Evolutionary conservation across 768 basidiomycete species (phyloP).

Genomic region (Sutorius australiensis): DNA sequence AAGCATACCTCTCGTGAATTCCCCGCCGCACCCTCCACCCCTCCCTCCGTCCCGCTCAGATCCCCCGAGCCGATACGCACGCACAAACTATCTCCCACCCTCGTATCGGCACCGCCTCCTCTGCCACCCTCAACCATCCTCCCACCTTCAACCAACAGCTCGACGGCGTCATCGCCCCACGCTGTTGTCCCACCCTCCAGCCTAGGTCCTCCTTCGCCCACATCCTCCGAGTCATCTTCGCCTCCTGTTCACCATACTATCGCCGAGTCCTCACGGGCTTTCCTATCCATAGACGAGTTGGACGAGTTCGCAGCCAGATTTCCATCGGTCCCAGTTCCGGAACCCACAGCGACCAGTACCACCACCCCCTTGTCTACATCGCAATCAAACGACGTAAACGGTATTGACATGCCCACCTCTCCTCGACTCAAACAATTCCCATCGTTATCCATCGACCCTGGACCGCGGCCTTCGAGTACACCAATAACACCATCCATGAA

Average conservation of each 20-base stretch:
- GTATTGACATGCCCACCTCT: conserved; percentile 28
- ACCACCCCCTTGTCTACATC: conserved; percentile 18
- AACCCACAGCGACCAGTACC: conserved; percentile 33
- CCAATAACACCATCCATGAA: conserved; percentile 58
- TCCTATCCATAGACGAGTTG: conserved; percentile 75
- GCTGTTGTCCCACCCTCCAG: conserved; percentile 66
- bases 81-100: conserved; percentile 39
- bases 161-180: conserved; percentile 48
- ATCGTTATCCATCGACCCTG: conserved; percentile 42
- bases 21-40: conserved; percentile 35
- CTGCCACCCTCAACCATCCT: conserved; percentile 12
- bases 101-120: conserved; percentile 29
- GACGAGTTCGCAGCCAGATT: conserved; percentile 52
- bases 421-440: conserved; percentile 38
- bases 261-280: conserved; percentile 61
- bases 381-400: conserved; percentile 31
- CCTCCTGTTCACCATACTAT: conserved; percentile 44
- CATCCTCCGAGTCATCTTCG: conserved; percentile 65
- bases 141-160: conserved; percentile 27
- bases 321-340: conserved; percentile 47
- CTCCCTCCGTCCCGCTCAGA: conserved; percentile 21
- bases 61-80: conserved; percentile 32
- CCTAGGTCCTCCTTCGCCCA: conserved; percentile 73
- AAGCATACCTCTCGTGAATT: conserved; percentile 60
- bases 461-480: conserved; percentile 64